Evolutionary conservation across 345 rosid genomes (phyloP).

Genomic region (Erodium maritimum): DNA sequence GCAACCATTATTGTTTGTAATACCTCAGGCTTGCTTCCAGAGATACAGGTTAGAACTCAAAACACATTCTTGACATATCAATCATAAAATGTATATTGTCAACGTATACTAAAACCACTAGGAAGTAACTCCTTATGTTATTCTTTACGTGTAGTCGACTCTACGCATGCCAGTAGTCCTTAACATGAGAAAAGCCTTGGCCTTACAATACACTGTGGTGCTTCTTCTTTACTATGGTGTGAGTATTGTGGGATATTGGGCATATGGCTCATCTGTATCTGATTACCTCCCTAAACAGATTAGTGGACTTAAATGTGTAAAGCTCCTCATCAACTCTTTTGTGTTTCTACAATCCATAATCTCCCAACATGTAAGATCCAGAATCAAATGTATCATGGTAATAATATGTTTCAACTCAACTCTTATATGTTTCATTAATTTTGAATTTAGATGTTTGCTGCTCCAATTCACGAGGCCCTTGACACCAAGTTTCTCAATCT

Average conservation of each 20-base stretch:
- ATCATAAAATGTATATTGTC: neutral
- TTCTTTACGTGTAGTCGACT: conserved; percentile 15
- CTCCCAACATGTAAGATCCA: conserved; percentile 19
- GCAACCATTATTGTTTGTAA: conserved; percentile 14
- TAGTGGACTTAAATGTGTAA: conserved; percentile 19
- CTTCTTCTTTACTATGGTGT: conserved; percentile 16
- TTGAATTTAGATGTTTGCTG: conserved; percentile 12
- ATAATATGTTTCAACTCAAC: neutral
- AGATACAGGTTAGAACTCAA: conserved; percentile 16
- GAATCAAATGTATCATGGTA: neutral
- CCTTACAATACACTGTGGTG: conserved; percentile 15
- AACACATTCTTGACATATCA: neutral
- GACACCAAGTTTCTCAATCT: conserved; percentile 20
- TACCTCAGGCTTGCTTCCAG: conserved; percentile 22
- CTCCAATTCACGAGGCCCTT: conserved; percentile 23
- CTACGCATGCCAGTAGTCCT: conserved; percentile 17
- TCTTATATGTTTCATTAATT: neutral
- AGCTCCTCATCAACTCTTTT: conserved; percentile 13
- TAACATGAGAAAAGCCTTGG: conserved; percentile 29
- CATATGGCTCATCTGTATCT: conserved; percentile 23
- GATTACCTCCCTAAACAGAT: conserved; percentile 20
- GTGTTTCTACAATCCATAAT: conserved; percentile 21
- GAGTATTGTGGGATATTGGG: conserved; percentile 21
- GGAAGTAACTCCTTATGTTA: neutral
- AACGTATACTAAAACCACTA: too few species aligned